Evolutionary conservation across 805 yeast species (phyloP), one percentile per base, ranked within the genome.

Genomic region (Phaffomyces opuntiae): DNA sequence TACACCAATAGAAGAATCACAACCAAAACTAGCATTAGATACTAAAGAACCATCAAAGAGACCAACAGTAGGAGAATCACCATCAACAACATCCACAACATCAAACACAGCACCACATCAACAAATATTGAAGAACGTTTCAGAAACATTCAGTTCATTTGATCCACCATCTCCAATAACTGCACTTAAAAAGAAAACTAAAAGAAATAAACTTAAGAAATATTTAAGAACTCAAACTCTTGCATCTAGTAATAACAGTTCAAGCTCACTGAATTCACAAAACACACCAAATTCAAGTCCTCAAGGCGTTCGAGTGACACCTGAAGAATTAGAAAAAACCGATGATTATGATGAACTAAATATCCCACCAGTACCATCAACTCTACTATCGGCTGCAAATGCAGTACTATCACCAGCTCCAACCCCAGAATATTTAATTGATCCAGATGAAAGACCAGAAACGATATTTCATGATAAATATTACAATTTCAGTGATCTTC

Each of bases 361-460:
- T 12, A 71, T 79, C 4, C 74, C 85, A 9, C 93, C 91, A 3
- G 81, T 79, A 51, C 78, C 96, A 0, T 83, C 93, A 0, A 80
- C 91, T 12, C 55, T 91, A 5, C 79, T 83, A 46, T 80, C 96
- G 1, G 96, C 95, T 0, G 76, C 87, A 5, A 78, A 83, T 6
- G 79, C 87, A 1, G 65, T 91, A 7, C 64, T 85, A 7, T 95
- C 96, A 1, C 95, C 96, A 1, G 66, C 81, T 11, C 97, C 98
- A 0, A 69, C 85, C 0, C 61, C 73, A 43, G 74, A 73, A 46
- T 91, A 76, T 60, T 72, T 90, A 16, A 74, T 73, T 24, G 78
- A 87, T 53, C 96, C 96, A 0, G 62, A 63, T 0, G 55, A 73
- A 1, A 69, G 98, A 39, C 78, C 78, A 9, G 73, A 77, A 46